Conservation (phyloP, 441 rosid genomes). For the Erodium moschatum region DNA sequence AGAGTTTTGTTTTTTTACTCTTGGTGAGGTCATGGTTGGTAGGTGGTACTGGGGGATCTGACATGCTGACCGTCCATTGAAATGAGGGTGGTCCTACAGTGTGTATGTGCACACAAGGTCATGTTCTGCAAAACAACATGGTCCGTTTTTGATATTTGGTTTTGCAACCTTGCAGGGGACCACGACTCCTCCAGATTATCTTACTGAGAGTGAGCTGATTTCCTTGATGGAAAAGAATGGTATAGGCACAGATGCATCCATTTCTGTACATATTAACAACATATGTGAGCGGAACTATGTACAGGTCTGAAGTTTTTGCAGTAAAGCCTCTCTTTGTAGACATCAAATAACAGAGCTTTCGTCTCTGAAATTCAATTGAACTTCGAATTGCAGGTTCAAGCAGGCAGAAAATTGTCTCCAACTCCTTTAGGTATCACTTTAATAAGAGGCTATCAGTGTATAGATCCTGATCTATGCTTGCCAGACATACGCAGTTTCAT, state of each 20-base stretch:
- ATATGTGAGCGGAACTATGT: constrained; percentile 93
- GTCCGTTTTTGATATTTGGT: constrained; percentile 16
- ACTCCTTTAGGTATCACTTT: constrained; percentile 77
- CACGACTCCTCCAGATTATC: constrained; percentile 73
- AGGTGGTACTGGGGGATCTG: too few relatives aligned
- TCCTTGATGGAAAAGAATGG: constrained; percentile 91
- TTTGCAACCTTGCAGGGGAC: constrained; percentile 44
- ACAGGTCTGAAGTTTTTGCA: constrained; percentile 38
- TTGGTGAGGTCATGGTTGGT: too few relatives aligned
- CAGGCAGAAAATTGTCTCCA: constrained; percentile 80
- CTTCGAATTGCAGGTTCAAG: constrained; percentile 53
- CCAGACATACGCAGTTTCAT: constrained; percentile 94
- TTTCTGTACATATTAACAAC: constrained; percentile 82
- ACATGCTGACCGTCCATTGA: not conserved
- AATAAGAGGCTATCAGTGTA: constrained; percentile 83
- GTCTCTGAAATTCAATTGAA: constrained; percentile 11
- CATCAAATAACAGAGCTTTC: not conserved
- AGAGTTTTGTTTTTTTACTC: not conserved
- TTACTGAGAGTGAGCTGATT: constrained; percentile 88
- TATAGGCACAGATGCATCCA: constrained; percentile 93
- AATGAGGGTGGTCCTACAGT: not conserved
- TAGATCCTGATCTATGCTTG: constrained; percentile 88
- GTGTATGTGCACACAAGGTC: not conserved
- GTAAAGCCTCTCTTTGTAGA: not conserved
- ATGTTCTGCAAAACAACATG: not conserved